Base-by-base conservation (phyloP, 768 basidiomycete species). In the Tulasnella sp. region DNA sequence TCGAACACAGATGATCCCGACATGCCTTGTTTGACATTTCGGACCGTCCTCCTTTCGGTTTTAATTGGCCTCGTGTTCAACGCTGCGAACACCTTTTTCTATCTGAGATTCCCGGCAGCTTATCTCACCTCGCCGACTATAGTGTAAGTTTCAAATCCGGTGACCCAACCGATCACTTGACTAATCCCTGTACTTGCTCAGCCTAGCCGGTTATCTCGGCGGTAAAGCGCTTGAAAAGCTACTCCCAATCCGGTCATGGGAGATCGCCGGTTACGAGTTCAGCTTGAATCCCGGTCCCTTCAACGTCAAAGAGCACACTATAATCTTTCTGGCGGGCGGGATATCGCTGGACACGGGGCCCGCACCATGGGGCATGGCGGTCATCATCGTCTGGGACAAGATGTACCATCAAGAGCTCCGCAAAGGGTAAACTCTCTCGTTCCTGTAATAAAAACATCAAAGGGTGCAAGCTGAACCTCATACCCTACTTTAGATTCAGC, bases 1-100 rank as follows among this genome's bases (percentile, higher is more conserved):
- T 98, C 96, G 48, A 99, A 99, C 84, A 93, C 96, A 82, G 98
- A 99, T 85, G 98, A 99, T 86, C 94, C 95, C 28, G 96, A 98
- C 81, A 98, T 99, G 96, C 97, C 98, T 1, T 92, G 92, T 37
- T 88, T 97, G 86, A 99, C 98, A 0, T 84, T 97, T 58, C 92
- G 98, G 24, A 94, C 95, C 90, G 96, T 96, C 95, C 83, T 93
- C 80, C 90, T 98, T 42, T 98, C 98, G 3, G 86, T 88, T n/a
- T 28, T 85, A 20, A 86, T 89, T 80, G 82, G 83, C 44, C 89
- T 96, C 81, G 85, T 93, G 72, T 90, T 88, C 75, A 88, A 89
- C 83, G 92, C 91, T 48, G 87, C 96, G 86, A 98, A 99, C 83
- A 90, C 94, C 54, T 98, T 98, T 88, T 97, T 99, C 90, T 93